phyloP scores from a whole-genome alignment of 1,284 basidiomycete species.

The Trichosporon ovoides region DNA sequence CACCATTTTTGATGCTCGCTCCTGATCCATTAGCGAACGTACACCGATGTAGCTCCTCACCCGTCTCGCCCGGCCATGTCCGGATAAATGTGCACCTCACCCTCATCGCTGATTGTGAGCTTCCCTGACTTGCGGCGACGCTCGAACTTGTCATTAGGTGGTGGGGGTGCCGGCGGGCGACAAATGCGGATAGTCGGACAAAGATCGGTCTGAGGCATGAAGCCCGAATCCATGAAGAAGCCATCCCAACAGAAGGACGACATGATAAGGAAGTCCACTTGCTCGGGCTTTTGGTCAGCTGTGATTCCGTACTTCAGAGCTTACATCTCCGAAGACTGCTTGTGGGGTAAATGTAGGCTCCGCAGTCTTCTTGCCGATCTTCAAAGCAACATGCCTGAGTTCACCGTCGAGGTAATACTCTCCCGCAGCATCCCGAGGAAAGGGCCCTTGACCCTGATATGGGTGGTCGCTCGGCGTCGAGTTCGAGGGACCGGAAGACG shows the following conservation, averaged over 20 bases:
- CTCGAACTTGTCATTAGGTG: background rate
- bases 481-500: too few relatives aligned
- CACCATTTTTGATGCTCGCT: constrained; percentile 41
- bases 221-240: constrained; percentile 29
- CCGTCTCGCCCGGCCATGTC: constrained; percentile 33
- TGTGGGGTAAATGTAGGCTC: constrained; percentile 28
- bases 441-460: constrained; percentile 26
- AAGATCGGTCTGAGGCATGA: constrained; percentile 29
- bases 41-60: constrained; percentile 2
- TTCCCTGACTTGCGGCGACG: constrained; percentile 27
- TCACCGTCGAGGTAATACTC: constrained; percentile 44
- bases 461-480: constrained; percentile 26
- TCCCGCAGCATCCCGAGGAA: constrained; percentile 39
- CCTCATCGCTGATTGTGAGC: constrained; percentile 27
- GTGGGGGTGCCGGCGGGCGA: constrained; percentile 5
- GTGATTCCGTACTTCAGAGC: background rate
- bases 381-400: constrained; percentile 31
- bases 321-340: constrained; percentile 36
- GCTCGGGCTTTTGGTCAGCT: constrained; percentile 23
- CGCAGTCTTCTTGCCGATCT: constrained; percentile 21
- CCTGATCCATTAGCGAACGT: constrained; percentile 6
- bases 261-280: constrained; percentile 38
- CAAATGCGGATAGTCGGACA: constrained; percentile 35
- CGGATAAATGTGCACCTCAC: constrained; percentile 37
- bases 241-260: constrained; percentile 37